A percentile compares a stretch with the other conserved stretches of the same genome.
Conservation (phyloP, 2,329 filamentous ascomycete genomes). For the Verticillium longisporum region DNA sequence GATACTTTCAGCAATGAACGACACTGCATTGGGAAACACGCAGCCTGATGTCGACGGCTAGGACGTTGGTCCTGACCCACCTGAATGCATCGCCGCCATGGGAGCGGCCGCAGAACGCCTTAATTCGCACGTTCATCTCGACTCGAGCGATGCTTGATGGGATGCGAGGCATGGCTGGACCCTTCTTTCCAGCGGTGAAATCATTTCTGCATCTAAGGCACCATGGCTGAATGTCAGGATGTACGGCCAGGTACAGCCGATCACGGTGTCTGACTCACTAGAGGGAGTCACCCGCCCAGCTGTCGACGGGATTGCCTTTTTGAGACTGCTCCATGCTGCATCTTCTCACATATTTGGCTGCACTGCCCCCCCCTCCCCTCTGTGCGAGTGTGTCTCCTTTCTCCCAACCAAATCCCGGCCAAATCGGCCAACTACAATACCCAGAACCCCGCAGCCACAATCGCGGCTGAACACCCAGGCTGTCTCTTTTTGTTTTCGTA, state of each 20-base stretch:
- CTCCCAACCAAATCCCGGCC: neutral
- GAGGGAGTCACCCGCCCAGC: constrained; percentile 8
- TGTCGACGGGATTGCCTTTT: neutral
- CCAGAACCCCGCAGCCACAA: neutral
- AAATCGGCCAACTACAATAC: neutral
- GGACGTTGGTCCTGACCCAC: neutral
- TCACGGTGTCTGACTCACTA: constrained; percentile 3
- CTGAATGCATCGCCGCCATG: neutral
- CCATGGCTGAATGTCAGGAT: neutral
- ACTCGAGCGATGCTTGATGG: neutral
- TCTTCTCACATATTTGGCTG: neutral
- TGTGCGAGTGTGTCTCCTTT: neutral
- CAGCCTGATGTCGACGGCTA: neutral
- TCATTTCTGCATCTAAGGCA: neutral
- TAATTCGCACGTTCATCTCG: neutral
- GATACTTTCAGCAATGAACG: too few relatives aligned
- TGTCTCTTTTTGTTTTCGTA: constrained; percentile 15
- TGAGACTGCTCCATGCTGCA: neutral
- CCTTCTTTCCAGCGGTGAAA: neutral
- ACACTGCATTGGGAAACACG: neutral
- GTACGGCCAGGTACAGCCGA: neutral
- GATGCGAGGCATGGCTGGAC: neutral
- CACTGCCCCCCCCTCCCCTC: neutral
- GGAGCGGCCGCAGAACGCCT: neutral
- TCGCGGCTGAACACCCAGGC: neutral